Evolutionary conservation across 2,329 filamentous ascomycete genomes (phyloP).

Genomic region (Rhexocercosporidium sp.): DNA sequence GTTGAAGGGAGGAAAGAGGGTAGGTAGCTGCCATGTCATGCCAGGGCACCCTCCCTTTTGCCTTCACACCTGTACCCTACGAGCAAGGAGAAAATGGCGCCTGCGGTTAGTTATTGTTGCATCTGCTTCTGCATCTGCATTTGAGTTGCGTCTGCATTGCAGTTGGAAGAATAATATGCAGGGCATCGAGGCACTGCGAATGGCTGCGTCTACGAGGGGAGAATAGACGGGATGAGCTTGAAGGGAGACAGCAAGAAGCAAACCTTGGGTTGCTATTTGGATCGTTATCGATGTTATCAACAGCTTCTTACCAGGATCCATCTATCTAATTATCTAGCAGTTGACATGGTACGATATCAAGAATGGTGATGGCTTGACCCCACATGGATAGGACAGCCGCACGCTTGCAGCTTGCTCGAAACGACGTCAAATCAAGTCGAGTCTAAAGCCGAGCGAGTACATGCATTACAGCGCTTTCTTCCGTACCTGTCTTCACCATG

Average conservation of each 20-base stretch:
- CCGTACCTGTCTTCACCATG: neutral
- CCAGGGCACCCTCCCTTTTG: neutral
- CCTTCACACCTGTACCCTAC: conserved; percentile 13
- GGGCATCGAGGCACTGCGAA: conserved; percentile 20
- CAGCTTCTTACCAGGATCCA: too few species aligned
- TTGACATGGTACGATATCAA: neutral
- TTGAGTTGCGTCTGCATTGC: too few species aligned
- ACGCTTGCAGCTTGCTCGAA: neutral
- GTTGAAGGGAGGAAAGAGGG: neutral
- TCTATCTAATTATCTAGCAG: too few species aligned
- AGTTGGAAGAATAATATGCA: neutral
- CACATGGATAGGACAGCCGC: conserved; percentile 4
- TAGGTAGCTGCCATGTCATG: neutral
- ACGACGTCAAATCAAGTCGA: neutral
- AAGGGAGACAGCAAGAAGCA: conserved; percentile 15
- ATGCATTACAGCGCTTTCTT: too few species aligned
- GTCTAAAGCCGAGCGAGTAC: neutral
- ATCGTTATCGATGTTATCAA: conserved; percentile 7
- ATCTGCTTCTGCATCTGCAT: neutral
- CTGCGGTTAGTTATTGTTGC: conserved; percentile 16
- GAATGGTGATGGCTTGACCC: conserved; percentile 2
- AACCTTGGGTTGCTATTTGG: conserved; percentile 17
- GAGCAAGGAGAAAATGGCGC: conserved; percentile 2
- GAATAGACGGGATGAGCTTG: neutral
- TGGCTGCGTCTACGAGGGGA: conserved; percentile 10